These are phyloP conservation scores for Mucor lusitanicus DNA, from an alignment of 371 early-diverging fungal species.

Conservation along the genomic window DNA sequence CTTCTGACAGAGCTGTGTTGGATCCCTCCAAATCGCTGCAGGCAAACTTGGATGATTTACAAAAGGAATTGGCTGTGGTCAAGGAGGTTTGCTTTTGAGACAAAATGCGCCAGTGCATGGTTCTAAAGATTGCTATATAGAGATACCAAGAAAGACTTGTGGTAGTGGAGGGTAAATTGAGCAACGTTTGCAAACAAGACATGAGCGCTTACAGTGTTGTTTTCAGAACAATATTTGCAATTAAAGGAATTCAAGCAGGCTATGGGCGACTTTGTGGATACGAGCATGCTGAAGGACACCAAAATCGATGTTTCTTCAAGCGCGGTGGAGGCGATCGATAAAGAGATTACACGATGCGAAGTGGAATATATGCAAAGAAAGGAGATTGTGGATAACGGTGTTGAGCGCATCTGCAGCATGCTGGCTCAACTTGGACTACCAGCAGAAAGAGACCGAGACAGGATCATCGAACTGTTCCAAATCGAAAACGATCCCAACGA, in stretches of 20 bases:
- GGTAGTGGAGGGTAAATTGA: conserved; percentile 18
- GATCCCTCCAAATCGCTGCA: conserved; percentile 10
- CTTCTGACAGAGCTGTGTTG: conserved; percentile 3
- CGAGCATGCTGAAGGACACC: conserved; percentile 18
- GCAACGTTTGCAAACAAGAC: background rate
- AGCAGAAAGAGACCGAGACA: conserved; percentile 23
- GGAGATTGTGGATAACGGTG: conserved; percentile 14
- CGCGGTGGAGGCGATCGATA: conserved; percentile 37
- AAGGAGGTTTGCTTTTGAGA: conserved; percentile 14
- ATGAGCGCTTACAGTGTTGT: background rate
- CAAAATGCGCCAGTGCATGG: background rate
- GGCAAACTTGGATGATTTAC: conserved; percentile 13
- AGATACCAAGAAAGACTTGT: conserved; percentile 18
- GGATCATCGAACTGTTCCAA: conserved; percentile 15
- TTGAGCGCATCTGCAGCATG: conserved; percentile 9
- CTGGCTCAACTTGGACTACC: conserved; percentile 22
- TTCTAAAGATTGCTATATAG: background rate
- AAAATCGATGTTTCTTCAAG: conserved; percentile 42
- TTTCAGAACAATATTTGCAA: conserved; percentile 22
- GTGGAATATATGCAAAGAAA: conserved; percentile 31
- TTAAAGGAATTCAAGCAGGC: conserved; percentile 13
- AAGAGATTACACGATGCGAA: conserved; percentile 41
- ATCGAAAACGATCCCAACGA: conserved; percentile 13
- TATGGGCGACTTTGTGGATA: conserved; percentile 33
- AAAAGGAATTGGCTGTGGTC: conserved; percentile 8